A percentile compares a stretch with the other conserved stretches of the same genome.
These are phyloP conservation scores for Moricandia moricandioides DNA, from an alignment of 345 rosid species.

Conservation along the genomic window DNA sequence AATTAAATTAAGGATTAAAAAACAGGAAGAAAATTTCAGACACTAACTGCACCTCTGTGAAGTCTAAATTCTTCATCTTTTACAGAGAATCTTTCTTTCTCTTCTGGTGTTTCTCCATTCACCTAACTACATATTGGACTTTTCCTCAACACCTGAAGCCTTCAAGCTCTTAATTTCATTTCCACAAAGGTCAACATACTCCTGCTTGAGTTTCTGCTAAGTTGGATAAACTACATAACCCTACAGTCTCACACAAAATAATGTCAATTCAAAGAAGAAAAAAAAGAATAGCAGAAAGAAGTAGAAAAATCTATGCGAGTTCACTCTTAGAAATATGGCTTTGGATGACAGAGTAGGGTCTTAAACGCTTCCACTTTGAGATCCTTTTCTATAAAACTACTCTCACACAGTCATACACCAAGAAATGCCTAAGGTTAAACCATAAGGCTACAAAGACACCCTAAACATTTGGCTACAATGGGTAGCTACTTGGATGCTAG, in stretches of 20 bases:
- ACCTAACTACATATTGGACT: neutral
- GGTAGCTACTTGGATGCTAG: neutral
- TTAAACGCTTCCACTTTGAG: slow-evolving; percentile 86
- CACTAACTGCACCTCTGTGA: neutral
- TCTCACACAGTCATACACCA: too few relatives aligned
- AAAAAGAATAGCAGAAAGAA: neutral
- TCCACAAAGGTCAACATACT: slow-evolving; percentile 67
- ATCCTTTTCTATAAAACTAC: too few relatives aligned
- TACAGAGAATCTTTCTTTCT: neutral
- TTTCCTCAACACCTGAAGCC: slow-evolving; percentile 31
- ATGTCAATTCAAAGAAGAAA: slow-evolving; percentile 9
- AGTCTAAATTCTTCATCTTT: neutral
- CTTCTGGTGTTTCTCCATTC: neutral
- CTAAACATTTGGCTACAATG: neutral
- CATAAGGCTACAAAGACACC: neutral
- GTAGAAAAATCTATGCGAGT: too few relatives aligned
- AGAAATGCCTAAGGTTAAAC: slow-evolving; percentile 13
- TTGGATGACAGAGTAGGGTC: too few relatives aligned
- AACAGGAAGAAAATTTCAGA: neutral
- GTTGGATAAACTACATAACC: slow-evolving; percentile 80
- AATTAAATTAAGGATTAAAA: neutral
- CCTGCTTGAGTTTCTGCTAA: slow-evolving; percentile 70
- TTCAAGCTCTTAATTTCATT: slow-evolving; percentile 73
- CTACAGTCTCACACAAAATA: slow-evolving; percentile 39
- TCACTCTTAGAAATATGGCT: too few relatives aligned